phyloP scores from a whole-genome alignment of 257 asterid genomes.

The Primulina eburnea region DNA sequence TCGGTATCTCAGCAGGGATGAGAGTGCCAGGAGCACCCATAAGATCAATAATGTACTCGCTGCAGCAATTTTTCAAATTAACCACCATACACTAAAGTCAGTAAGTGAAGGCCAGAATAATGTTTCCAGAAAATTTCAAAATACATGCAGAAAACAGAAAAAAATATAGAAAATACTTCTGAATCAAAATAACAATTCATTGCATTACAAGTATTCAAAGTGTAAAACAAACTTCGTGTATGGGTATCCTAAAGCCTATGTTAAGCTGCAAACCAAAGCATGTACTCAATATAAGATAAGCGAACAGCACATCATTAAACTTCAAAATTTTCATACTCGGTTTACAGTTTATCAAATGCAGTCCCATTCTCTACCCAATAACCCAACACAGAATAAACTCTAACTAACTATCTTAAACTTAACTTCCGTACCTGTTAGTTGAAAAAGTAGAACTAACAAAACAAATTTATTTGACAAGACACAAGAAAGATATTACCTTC shows the following conservation, averaged over 20 bases:
- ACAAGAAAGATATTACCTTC: slow-evolving; percentile 54
- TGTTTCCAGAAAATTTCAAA: not conserved
- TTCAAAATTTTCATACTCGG: not conserved
- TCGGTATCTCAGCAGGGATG: slow-evolving; percentile 84
- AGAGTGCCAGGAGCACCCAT: slow-evolving; percentile 99
- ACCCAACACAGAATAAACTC: not conserved
- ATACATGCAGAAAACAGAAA: slow-evolving; percentile 6
- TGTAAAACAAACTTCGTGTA: not conserved
- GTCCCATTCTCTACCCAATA: not conserved
- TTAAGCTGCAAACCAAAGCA: not conserved
- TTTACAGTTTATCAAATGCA: slow-evolving; percentile 7
- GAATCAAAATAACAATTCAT: not conserved
- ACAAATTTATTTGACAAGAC: not conserved
- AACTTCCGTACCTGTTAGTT: slow-evolving; percentile 1
- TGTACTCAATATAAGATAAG: not conserved
- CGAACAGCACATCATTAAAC: slow-evolving; percentile 8
- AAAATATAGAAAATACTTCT: not conserved
- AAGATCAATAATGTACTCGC: slow-evolving; percentile 93
- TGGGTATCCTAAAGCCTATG: not conserved
- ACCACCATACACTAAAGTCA: slow-evolving; percentile 6
- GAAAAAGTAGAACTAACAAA: slow-evolving; percentile 8
- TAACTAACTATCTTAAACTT: not conserved
- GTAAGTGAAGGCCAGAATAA: not conserved
- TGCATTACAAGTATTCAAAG: not conserved
- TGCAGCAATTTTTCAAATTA: slow-evolving; percentile 42